Evolutionary conservation across 2,329 filamentous ascomycete species (phyloP), one percentile per base, ranked within the genome.

Genomic region (Aspergillus clavatus): DNA sequence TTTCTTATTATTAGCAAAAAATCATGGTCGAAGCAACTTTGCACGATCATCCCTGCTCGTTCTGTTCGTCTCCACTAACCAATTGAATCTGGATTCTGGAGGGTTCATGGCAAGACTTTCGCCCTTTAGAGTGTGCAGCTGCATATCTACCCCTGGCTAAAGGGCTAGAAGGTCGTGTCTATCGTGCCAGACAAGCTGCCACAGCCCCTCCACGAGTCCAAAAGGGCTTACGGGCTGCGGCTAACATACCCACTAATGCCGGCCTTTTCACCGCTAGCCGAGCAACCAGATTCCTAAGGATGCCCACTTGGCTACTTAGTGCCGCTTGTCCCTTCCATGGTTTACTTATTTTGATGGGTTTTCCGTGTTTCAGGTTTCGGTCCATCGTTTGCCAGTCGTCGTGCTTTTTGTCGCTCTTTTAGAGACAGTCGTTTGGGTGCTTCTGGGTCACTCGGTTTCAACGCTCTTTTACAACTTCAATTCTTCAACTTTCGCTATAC

Each of bases 391-490:
- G 57, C 54, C 56, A 56, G 56, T 61, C 57, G 50, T 57, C 57
- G 45, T 55, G 54, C 49, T 43, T 51, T 56, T 55, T 55, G 52
- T 60, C 60, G 48, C 56, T 65, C 61, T 57, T 63, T 62, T 63
- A 54, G 61, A 61, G 58, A 58, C 55, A 28, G 51, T 46, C 38
- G 37, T 55, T 54, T 57, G 44, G 45, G 50, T 50, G 51, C 41
- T 48, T 53, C 51, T 53, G 51, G 54, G 52, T 56, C 53, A 40
- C 48, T 54, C 48, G 54, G 51, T 56, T 56, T 56, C 50, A 52
- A 62, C 60, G 51, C 57, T 62, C 56, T 56, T 56, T 54, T 46
- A 43, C 46, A 28, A 36, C 37, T 43, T 47, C 44, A 18, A 45
- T 51, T 26, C 39, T 45, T 39, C 43, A 40, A 40, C 26, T 28